Evolutionary conservation across 164 flowering plant genomes (phyloP).

Genomic region (Akebia trifoliata): DNA sequence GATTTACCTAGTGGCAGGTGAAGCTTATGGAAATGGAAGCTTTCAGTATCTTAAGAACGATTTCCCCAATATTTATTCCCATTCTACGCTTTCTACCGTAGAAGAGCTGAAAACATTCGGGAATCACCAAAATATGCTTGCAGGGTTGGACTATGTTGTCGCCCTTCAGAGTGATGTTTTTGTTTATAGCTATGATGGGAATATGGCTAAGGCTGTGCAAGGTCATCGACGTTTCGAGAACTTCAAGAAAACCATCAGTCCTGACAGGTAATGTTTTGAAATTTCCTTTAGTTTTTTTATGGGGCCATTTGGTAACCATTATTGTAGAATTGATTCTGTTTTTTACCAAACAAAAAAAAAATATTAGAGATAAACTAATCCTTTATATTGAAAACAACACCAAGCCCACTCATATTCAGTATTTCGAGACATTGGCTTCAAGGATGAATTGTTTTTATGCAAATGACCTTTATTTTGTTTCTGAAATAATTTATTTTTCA

Average conservation of each 20-base stretch:
- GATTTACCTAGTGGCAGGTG: constrained; percentile 94
- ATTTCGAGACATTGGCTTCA: too few relatives aligned
- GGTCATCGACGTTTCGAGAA: constrained; percentile 94
- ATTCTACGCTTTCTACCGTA: constrained; percentile 66
- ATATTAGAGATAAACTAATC: too few relatives aligned
- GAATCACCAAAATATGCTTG: constrained; percentile 93
- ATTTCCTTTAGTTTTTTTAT: neutral
- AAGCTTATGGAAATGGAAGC: constrained; percentile 87
- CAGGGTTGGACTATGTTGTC: constrained; percentile 88
- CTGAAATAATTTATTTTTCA: too few relatives aligned
- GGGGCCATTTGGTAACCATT: too few relatives aligned
- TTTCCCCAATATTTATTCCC: constrained; percentile 86
- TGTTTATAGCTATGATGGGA: constrained; percentile 91
- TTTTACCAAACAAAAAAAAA: too few relatives aligned
- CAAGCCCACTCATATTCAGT: too few relatives aligned
- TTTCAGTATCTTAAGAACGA: constrained; percentile 64
- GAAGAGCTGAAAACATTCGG: constrained; percentile 76
- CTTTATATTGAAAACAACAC: too few relatives aligned
- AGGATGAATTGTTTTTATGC: too few relatives aligned
- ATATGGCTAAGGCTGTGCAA: constrained; percentile 99
- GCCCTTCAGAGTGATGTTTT: constrained; percentile 92
- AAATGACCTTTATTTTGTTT: too few relatives aligned
- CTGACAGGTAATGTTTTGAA: constrained; percentile 51
- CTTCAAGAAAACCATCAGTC: constrained; percentile 85
- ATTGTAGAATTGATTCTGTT: too few relatives aligned